Conservation (phyloP, 768 basidiomycete genomes). For the Strobilomyces echinocephalus region DNA sequence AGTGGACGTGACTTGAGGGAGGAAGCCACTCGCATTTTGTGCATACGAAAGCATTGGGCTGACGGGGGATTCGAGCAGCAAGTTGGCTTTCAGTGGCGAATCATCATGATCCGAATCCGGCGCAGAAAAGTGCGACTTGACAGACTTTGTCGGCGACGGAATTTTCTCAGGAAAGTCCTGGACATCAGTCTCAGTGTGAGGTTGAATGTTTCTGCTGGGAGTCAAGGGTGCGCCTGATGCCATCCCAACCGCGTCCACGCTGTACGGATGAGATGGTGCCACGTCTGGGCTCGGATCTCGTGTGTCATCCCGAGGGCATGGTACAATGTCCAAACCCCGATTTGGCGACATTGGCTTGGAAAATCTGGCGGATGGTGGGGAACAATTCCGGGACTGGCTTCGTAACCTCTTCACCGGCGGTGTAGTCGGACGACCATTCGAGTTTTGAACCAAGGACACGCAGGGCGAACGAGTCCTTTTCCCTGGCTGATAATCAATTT, state of each 20-base stretch:
- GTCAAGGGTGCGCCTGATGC: neutral
- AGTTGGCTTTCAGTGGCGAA: slow-evolving; percentile 22
- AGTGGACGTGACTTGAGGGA: slow-evolving; percentile 36
- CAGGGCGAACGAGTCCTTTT: slow-evolving; percentile 29
- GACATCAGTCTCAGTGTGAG: neutral
- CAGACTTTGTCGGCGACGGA: slow-evolving; percentile 30
- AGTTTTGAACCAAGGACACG: slow-evolving; percentile 25
- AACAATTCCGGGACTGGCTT: slow-evolving; percentile 2
- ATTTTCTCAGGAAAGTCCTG: slow-evolving; percentile 6
- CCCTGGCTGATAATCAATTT: slow-evolving; percentile 12
- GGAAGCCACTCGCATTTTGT: slow-evolving; percentile 33
- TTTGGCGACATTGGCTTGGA: slow-evolving; percentile 5
- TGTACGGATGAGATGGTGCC: neutral
- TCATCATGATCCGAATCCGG: slow-evolving; percentile 32
- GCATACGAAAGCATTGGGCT: slow-evolving; percentile 33
- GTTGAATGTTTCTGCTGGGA: slow-evolving; percentile 2
- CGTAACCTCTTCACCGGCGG: slow-evolving; percentile 25
- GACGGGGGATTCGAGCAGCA: slow-evolving; percentile 33
- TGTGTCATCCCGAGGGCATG: slow-evolving; percentile 2
- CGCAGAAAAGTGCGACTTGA: slow-evolving; percentile 36
- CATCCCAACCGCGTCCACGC: neutral
- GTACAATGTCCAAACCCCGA: slow-evolving; percentile 5
- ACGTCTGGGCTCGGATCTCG: neutral
- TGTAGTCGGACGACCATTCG: slow-evolving; percentile 12
- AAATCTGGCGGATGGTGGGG: neutral